Evolutionary conservation across 176 grass and related monocot species (phyloP).

Genomic region (Oryza meridionalis): DNA sequence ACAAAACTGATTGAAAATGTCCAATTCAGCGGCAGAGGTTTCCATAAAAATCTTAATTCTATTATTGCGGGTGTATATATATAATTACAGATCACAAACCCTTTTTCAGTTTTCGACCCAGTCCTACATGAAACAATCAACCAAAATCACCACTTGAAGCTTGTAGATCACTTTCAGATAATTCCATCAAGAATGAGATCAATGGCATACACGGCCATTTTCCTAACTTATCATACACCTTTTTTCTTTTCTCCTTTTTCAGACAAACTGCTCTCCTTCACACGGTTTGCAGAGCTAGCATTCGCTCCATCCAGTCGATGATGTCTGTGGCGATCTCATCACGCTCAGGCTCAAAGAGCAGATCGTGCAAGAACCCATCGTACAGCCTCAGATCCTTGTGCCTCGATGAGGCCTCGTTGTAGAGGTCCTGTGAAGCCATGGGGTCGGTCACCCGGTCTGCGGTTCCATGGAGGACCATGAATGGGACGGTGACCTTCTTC

Average conservation of each 20-base stretch:
- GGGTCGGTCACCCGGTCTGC: constrained; percentile 92
- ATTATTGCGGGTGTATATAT: neutral
- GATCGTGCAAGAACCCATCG: constrained; percentile 89
- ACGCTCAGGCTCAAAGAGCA: constrained; percentile 92
- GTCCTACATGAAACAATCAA: neutral
- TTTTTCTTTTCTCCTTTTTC: neutral
- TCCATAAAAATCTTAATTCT: neutral
- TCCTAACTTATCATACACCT: neutral
- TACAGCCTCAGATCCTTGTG: constrained; percentile 84
- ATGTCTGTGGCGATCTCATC: constrained; percentile 79
- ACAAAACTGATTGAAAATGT: neutral
- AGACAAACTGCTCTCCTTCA: neutral
- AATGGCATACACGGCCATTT: neutral
- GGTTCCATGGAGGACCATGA: constrained; percentile 91
- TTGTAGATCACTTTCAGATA: constrained; percentile 12
- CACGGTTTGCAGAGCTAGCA: constrained; percentile 34
- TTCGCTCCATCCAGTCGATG: constrained; percentile 89
- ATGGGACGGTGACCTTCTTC: constrained; percentile 74
- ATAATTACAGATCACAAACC: constrained; percentile 25
- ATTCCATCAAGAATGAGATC: constrained; percentile 10
- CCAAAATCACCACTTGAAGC: neutral
- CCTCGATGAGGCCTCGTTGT: constrained; percentile 57
- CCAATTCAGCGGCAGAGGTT: neutral
- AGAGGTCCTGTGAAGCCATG: constrained; percentile 77
- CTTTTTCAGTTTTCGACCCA: neutral